phyloP scores from a whole-genome alignment of 768 basidiomycete species.

The Mycena rosella region DNA sequence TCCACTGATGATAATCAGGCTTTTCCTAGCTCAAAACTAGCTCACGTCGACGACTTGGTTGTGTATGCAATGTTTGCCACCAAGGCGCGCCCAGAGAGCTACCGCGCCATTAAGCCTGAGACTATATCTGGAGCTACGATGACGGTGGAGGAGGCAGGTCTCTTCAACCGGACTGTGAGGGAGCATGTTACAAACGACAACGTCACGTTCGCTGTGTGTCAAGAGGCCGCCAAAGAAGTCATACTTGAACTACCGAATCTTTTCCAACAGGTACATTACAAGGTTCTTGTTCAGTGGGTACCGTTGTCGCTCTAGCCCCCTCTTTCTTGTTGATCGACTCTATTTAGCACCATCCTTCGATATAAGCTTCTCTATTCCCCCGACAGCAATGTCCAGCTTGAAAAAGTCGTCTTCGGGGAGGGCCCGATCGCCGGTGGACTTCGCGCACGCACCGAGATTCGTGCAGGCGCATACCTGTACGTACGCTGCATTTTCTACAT shows the following conservation, averaged over 20 bases:
- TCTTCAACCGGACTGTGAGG: neutral
- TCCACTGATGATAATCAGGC: neutral
- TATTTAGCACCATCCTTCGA: conserved; percentile 22
- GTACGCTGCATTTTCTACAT: too few relatives aligned
- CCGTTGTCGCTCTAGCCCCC: neutral
- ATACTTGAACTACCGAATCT: conserved; percentile 3
- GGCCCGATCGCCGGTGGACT: conserved; percentile 26
- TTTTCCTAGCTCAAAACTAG: conserved; percentile 12
- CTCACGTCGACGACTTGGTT: conserved; percentile 16
- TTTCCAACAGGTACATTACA: conserved; percentile 9
- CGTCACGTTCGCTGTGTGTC: conserved; percentile 10
- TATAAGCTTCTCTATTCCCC: conserved; percentile 32
- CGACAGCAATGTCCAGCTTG: conserved; percentile 24
- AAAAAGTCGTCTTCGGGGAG: conserved; percentile 32
- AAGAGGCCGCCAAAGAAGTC: conserved; percentile 22
- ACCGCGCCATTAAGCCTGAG: conserved; percentile 13
- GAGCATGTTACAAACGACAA: neutral
- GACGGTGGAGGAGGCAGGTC: conserved; percentile 4
- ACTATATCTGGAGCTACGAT: conserved; percentile 19
- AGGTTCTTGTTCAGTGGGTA: conserved; percentile 20
- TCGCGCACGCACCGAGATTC: conserved; percentile 21
- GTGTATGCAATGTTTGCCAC: conserved; percentile 29
- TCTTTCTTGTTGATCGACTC: neutral
- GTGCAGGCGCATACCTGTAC: conserved; percentile 24
- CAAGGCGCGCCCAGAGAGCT: conserved; percentile 15